Evolutionary conservation across 441 rosid species (phyloP), one percentile per base, ranked within the genome.

Genomic region (Eutrema salsugineum): DNA sequence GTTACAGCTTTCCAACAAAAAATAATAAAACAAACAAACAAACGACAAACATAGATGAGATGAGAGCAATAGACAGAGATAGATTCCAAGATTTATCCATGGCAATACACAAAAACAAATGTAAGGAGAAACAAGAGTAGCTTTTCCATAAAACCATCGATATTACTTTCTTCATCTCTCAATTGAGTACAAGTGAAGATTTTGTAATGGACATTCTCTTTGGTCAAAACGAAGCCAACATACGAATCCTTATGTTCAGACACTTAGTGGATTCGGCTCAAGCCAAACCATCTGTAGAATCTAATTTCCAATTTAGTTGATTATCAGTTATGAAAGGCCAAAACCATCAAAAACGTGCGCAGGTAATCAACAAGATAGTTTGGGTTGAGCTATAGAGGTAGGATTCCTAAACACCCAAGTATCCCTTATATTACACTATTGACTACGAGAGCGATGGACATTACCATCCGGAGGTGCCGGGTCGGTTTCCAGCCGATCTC

Each of bases 391-490:
- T 24, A 11, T 17, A 46, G 17, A 46, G 15, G 30, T 50, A 49
- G 2, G 19, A 50, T 12, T 0, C 24, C 50, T 17, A 24, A 24
- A 24, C 27, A 24, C 27, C 3, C 27, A 2, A 24, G 27, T 24
- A 24, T 24, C 27, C 27, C 3, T 24, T 24, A 4, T 2, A 24
- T 24, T 24, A 24, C 27, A 24, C 27, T 24, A 24, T 24, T 24
- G 27, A 24, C 27, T 24, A 24, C 27, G 67, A 42, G n/a, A 68
- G 47, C 5, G 32, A 16, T 73, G 70, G 73, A 40, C 71, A 22
- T 84, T 84, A 89, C 89, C 93, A 86, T 81, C 91, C 82, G 70
- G 89, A 82, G 64, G 88, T 88, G 64, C 70, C 80, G 50, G 88
- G 91, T 5, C 89, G 86, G 72, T 72, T 83, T 14, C 88, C 92